phyloP scores from a whole-genome alignment of 345 rosid species.

The Murraya koenigii region DNA sequence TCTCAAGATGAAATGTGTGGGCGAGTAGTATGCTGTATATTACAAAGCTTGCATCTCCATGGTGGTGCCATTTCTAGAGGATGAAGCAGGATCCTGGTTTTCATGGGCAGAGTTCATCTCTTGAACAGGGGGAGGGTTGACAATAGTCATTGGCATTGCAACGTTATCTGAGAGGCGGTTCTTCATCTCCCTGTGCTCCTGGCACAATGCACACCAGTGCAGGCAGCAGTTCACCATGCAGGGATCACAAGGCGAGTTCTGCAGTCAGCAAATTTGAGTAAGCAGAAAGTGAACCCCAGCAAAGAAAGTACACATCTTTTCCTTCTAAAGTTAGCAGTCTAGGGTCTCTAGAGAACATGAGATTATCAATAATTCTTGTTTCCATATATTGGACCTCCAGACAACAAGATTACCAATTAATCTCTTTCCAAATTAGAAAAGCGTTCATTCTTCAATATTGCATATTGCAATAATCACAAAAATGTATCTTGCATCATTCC shows the following conservation, averaged over 20 bases:
- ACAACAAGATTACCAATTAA: neutral
- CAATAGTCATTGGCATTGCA: constrained; percentile 82
- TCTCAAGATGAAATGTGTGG: neutral
- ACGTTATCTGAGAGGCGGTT: constrained; percentile 67
- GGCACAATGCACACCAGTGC: constrained; percentile 78
- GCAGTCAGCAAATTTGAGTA: constrained; percentile 25
- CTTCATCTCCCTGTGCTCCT: constrained; percentile 90
- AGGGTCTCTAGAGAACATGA: neutral
- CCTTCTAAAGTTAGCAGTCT: neutral
- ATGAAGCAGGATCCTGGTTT: constrained; percentile 33
- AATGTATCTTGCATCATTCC: neutral
- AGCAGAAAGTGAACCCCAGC: neutral
- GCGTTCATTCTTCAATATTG: neutral
- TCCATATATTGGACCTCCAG: neutral
- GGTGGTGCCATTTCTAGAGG: constrained; percentile 40
- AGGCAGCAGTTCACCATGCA: constrained; percentile 70
- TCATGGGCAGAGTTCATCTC: constrained; percentile 64
- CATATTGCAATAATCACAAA: neutral
- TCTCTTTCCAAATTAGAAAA: neutral
- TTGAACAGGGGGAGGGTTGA: constrained; percentile 88
- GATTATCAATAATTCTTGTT: neutral
- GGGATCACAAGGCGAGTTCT: constrained; percentile 92
- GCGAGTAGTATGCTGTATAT: neutral
- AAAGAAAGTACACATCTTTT: neutral
- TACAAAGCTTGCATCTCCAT: constrained; percentile 64